Evolutionary conservation across 2,329 filamentous ascomycete species (phyloP).

Genomic region (Trichoderma sp.): DNA sequence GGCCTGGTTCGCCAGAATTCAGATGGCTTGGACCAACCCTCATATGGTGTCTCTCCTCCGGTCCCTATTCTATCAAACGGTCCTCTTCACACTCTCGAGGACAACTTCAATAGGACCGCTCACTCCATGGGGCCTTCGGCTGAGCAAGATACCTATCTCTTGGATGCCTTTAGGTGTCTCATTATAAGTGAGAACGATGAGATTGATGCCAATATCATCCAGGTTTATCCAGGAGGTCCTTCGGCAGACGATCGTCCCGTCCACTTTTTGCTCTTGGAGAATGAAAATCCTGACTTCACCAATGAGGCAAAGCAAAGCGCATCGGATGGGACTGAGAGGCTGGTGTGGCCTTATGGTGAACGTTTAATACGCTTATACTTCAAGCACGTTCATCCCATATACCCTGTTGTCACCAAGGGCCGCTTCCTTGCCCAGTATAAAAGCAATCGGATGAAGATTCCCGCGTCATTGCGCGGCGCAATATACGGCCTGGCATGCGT

Average conservation of each 20-base stretch:
- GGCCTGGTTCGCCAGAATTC: constrained; percentile 23
- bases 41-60: constrained; percentile 11
- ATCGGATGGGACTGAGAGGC: constrained; percentile 42
- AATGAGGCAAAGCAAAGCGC: constrained; percentile 36
- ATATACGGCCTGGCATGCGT: constrained; percentile 44
- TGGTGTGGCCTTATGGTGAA: constrained; percentile 40
- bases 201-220: constrained; percentile 44
- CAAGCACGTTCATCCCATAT: constrained; percentile 43
- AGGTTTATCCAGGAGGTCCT: constrained; percentile 38
- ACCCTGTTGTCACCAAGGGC: constrained; percentile 44
- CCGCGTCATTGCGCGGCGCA: constrained; percentile 44
- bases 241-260: constrained; percentile 39
- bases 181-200: constrained; percentile 44
- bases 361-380: constrained; percentile 45
- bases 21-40: neutral
- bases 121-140: constrained; percentile 45
- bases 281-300: constrained; percentile 45
- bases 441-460: constrained; percentile 38
- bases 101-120: constrained; percentile 40
- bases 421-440: constrained; percentile 42
- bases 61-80: neutral
- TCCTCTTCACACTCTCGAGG: constrained; percentile 39
- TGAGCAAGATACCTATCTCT: constrained; percentile 47
- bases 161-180: constrained; percentile 46
- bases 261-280: constrained; percentile 45